Evolutionary conservation across 306 rosid genomes (phyloP).

Genomic region (Mimosa bimucronata): DNA sequence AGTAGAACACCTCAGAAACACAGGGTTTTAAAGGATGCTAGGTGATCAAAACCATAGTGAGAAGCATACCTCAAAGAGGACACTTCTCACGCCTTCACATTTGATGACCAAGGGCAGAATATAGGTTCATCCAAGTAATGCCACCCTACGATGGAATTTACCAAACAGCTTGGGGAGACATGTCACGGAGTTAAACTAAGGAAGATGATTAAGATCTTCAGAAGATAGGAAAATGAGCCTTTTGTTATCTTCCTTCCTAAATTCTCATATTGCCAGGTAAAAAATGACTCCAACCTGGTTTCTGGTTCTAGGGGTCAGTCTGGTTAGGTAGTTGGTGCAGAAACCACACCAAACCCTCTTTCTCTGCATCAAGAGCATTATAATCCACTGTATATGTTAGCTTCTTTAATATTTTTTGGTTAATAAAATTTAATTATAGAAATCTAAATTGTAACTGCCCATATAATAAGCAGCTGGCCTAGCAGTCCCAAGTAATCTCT

Average conservation of each 20-base stretch:
- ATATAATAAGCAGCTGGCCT: slow-evolving; percentile 39
- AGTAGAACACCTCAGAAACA: slow-evolving; percentile 36
- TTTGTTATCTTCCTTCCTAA: slow-evolving; percentile 70
- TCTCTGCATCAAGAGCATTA: slow-evolving; percentile 98
- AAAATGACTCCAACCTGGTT: slow-evolving; percentile 78
- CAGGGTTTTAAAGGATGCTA: slow-evolving; percentile 49
- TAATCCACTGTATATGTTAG: slow-evolving; percentile 70
- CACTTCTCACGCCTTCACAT: slow-evolving; percentile 65
- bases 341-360: slow-evolving; percentile 81
- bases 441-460: slow-evolving; percentile 40
- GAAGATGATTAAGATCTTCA: slow-evolving; percentile 54
- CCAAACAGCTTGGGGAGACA: slow-evolving; percentile 77
- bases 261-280: slow-evolving; percentile 68
- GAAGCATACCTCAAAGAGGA: slow-evolving; percentile 92
- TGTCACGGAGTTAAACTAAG: slow-evolving; percentile 54
- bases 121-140: slow-evolving; percentile 69
- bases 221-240: slow-evolving; percentile 44
- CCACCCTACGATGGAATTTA: slow-evolving; percentile 64
- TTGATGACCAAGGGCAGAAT: slow-evolving; percentile 57
- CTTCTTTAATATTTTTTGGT: slow-evolving; percentile 48
- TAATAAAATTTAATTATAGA: slow-evolving; percentile 46
- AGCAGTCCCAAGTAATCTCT: slow-evolving; percentile 34
- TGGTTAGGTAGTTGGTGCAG: slow-evolving; percentile 92
- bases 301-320: slow-evolving; percentile 89
- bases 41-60: slow-evolving; percentile 76